A percentile compares a stretch with the other conserved stretches of the same genome.
These are phyloP conservation scores for Magnolia sinica DNA, from an alignment of 164 flowering plant species.

Conservation along the genomic window DNA sequence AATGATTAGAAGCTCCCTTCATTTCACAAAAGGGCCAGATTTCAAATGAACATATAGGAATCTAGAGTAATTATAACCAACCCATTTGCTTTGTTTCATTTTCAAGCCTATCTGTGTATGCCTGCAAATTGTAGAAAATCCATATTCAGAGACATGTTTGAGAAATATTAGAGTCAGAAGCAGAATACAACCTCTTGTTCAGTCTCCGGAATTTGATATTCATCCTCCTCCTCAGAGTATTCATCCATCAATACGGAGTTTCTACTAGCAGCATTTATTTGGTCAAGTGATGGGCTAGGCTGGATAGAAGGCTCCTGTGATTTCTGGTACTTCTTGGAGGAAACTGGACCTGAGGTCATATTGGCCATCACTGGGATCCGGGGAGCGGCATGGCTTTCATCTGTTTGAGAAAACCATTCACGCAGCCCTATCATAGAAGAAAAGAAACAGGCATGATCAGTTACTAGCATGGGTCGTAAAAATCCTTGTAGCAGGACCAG, in stretches of 20 bases:
- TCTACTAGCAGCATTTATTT: constrained; percentile 52
- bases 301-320: constrained; percentile 37
- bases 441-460: not conserved
- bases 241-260: constrained; percentile 83
- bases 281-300: constrained; percentile 50
- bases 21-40: constrained; percentile 6
- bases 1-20: not conserved
- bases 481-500: not conserved
- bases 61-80: constrained; percentile 20
- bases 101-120: constrained; percentile 31
- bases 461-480: not conserved
- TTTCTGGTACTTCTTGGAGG: constrained; percentile 53
- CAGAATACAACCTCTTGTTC: constrained; percentile 70
- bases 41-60: not conserved
- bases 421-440: constrained; percentile 64
- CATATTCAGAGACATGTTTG: constrained; percentile 11
- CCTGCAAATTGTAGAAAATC: constrained; percentile 42
- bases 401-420: constrained; percentile 94
- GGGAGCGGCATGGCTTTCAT: constrained; percentile 70
- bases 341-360: constrained; percentile 66
- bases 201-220: constrained; percentile 61
- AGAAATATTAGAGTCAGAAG: not conserved
- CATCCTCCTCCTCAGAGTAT: constrained; percentile 94
- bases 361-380: constrained; percentile 95
- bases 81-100: constrained; percentile 60